phyloP scores from a whole-genome alignment of 225 moss, liverwort and hornwort species.

The Polytrichum formosum region DNA sequence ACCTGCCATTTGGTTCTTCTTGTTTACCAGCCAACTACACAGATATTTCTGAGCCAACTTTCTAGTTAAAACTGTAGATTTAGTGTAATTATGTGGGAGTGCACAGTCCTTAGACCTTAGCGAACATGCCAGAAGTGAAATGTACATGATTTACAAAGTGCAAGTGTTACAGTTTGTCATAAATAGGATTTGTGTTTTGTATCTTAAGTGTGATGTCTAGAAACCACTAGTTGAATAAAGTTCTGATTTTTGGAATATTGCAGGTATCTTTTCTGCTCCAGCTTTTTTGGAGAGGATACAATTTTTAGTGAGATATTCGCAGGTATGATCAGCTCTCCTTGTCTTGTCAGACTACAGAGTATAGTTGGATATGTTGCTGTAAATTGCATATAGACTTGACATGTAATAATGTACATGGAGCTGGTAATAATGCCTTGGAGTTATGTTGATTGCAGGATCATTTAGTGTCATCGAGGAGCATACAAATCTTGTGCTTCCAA shows the following conservation, averaged over 20 bases:
- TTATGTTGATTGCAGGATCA: slow-evolving; percentile 55
- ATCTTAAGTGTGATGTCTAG: too few relatives aligned
- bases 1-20: slow-evolving; percentile 8
- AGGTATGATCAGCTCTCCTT: slow-evolving; percentile 35
- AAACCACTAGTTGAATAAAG: too few relatives aligned
- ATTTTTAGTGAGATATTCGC: slow-evolving; percentile 90
- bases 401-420: too few relatives aligned
- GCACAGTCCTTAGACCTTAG: not conserved
- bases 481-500: slow-evolving; percentile 75
- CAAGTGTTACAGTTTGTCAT: too few relatives aligned
- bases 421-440: too few relatives aligned
- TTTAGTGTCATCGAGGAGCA: slow-evolving; percentile 95
- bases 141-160: too few relatives aligned
- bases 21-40: slow-evolving; percentile 2
- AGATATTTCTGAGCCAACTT: too few relatives aligned
- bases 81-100: not conserved
- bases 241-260: slow-evolving; percentile 4
- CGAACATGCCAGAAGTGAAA: too few relatives aligned
- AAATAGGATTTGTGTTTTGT: too few relatives aligned
- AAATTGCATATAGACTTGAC: too few relatives aligned
- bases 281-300: slow-evolving; percentile 88
- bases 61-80: too few relatives aligned
- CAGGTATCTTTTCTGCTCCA: slow-evolving; percentile 95
- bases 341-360: not conserved
- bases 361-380: not conserved